These are phyloP conservation scores for Plasmodium cynomolgi DNA, from an alignment of 169 alveolate species.

Conservation along the genomic window DNA sequence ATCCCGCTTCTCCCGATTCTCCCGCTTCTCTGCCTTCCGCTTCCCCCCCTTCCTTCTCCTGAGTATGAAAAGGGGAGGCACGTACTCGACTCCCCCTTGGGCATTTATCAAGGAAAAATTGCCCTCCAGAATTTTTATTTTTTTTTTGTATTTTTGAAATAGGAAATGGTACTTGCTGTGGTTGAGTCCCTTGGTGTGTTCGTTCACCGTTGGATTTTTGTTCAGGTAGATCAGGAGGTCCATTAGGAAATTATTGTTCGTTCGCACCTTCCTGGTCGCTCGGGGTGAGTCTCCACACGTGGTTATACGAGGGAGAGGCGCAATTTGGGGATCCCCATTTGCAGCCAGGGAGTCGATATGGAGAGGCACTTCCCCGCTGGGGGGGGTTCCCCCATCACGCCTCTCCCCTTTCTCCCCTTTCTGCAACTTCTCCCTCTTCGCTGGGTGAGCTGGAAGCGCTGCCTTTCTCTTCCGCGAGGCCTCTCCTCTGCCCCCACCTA, in stretches of 20 bases:
- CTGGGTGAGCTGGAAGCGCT: neutral
- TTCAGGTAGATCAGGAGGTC: slow-evolving; percentile 36
- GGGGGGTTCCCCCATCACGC: neutral
- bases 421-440: neutral
- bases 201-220: slow-evolving; percentile 23
- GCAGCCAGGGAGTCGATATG: neutral
- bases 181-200: slow-evolving; percentile 37
- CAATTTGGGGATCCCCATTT: neutral
- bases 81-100: slow-evolving; percentile 23
- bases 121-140: slow-evolving; percentile 33
- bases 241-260: slow-evolving; percentile 5
- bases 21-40: too few species aligned
- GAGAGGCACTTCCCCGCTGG: neutral
- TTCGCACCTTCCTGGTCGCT: neutral
- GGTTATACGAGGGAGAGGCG: neutral
- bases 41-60: slow-evolving; percentile 8
- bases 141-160: slow-evolving; percentile 52
- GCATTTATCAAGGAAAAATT: slow-evolving; percentile 34
- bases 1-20: too few species aligned
- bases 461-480: neutral
- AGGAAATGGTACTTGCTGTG: slow-evolving; percentile 21
- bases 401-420: neutral
- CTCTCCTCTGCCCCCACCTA: neutral
- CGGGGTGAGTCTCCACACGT: neutral
- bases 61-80: slow-evolving; percentile 26